phyloP scores from a whole-genome alignment of 2,329 filamentous ascomycete genomes.

The Aaosphaeria pasadenensis region DNA sequence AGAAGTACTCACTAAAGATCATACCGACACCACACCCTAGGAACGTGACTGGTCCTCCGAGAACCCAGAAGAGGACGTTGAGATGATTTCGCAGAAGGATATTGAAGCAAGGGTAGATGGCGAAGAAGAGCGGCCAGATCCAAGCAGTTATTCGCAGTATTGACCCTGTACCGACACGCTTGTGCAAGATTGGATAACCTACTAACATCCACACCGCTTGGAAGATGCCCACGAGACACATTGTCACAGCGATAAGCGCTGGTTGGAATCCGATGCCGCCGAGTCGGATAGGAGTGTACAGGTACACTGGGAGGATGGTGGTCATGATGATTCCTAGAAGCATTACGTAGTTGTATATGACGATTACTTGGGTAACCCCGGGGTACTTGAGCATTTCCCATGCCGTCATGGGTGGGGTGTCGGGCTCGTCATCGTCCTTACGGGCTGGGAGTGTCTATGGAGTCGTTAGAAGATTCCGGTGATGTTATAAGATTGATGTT shows the following conservation, averaged over 20 bases:
- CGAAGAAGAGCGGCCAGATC: conserved; percentile 65
- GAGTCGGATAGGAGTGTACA: conserved; percentile 59
- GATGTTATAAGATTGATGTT: background rate
- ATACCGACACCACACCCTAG: conserved; percentile 65
- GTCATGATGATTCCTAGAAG: conserved; percentile 70
- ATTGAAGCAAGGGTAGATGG: conserved; percentile 53
- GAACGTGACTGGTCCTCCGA: conserved; percentile 43
- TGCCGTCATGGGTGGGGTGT: conserved; percentile 51
- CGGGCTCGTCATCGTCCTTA: conserved; percentile 6
- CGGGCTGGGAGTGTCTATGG: conserved; percentile 15
- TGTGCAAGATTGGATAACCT: conserved; percentile 66
- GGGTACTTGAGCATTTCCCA: conserved; percentile 59
- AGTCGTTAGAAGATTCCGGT: conserved; percentile 26
- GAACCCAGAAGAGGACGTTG: conserved; percentile 56
- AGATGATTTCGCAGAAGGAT: conserved; percentile 51
- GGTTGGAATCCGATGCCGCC: conserved; percentile 66
- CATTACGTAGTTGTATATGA: conserved; percentile 64
- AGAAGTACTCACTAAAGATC: conserved; percentile 56
- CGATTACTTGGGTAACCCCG: conserved; percentile 64
- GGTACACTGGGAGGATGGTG: conserved; percentile 65
- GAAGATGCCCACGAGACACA: conserved; percentile 61
- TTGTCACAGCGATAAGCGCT: conserved; percentile 62
- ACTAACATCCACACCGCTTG: conserved; percentile 72
- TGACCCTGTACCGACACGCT: conserved; percentile 62
- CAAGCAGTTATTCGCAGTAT: conserved; percentile 59